A percentile compares a stretch with the other conserved stretches of the same genome.
phyloP scores from a whole-genome alignment of 2,329 filamentous ascomycete genomes.

The Polychaeton citri region DNA sequence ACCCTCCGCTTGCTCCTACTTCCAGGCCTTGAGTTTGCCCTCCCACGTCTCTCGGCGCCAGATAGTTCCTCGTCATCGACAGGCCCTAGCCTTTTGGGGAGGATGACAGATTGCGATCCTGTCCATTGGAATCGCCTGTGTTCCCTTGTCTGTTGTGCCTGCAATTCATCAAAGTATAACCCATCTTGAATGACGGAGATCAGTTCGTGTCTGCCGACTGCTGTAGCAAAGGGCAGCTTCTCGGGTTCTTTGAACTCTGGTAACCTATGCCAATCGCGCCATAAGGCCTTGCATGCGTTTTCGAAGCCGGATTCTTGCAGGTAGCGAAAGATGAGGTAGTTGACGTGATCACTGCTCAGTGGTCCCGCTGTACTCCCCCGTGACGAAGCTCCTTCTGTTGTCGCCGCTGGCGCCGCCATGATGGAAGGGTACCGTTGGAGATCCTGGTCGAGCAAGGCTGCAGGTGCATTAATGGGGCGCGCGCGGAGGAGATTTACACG shows the following conservation, averaged over 20 bases:
- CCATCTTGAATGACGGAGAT: conserved; percentile 52
- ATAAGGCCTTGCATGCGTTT: conserved; percentile 39
- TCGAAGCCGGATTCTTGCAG: conserved; percentile 25
- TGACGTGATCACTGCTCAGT: conserved; percentile 49
- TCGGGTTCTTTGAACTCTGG: conserved; percentile 37
- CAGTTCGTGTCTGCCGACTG: conserved; percentile 46
- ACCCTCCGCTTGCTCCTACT: neutral
- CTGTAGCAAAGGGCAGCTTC: conserved; percentile 45
- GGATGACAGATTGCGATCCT: conserved; percentile 1
- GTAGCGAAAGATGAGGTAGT: conserved; percentile 57
- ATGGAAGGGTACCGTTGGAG: neutral
- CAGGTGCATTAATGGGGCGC: neutral
- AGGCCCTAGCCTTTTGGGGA: neutral
- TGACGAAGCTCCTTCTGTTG: neutral
- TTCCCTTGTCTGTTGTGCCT: conserved; percentile 1
- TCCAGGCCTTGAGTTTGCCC: neutral
- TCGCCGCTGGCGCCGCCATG: neutral
- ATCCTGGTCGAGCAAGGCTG: neutral
- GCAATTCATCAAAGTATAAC: conserved; percentile 33
- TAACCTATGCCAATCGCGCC: conserved; percentile 45
- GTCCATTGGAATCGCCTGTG: neutral
- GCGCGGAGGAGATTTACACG: too few species aligned
- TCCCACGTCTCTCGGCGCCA: neutral
- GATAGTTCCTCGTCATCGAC: neutral
- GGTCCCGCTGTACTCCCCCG: conserved; percentile 20